phyloP scores from a whole-genome alignment of 2,329 filamentous ascomycete species.

The Xylaria hypoxylon region DNA sequence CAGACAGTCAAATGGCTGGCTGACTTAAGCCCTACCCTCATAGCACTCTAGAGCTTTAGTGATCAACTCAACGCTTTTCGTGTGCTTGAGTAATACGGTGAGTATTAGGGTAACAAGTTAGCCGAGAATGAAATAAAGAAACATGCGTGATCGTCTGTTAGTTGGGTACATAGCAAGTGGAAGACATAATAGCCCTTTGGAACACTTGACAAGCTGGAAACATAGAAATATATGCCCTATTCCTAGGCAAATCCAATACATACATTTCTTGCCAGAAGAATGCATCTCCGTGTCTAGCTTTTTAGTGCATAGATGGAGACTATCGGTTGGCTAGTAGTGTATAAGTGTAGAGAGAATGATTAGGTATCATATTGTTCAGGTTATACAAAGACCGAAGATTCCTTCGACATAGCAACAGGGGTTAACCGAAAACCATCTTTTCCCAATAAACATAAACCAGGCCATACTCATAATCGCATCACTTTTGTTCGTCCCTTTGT shows the following conservation, averaged over 20 bases:
- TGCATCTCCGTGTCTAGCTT: background rate
- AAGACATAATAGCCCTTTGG: background rate
- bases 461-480: conserved; percentile 14
- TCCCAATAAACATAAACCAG: background rate
- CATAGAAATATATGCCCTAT: too few relatives aligned
- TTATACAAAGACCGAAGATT: conserved; percentile 7
- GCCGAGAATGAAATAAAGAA: background rate
- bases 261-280: background rate
- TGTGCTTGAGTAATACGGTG: background rate
- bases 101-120: too few relatives aligned
- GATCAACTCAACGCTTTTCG: too few relatives aligned
- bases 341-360: background rate
- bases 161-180: background rate
- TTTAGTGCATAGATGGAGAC: background rate
- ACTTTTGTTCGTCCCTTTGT: background rate
- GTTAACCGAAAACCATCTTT: background rate
- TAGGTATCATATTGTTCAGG: background rate
- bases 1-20: too few relatives aligned
- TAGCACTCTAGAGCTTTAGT: too few relatives aligned
- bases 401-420: conserved; percentile 1
- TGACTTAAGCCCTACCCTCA: too few relatives aligned
- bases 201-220: background rate
- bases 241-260: background rate
- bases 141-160: too few relatives aligned
- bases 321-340: background rate